Conservation (phyloP, 2,329 filamentous ascomycete species). For the Claviceps humidiphila region DNA sequence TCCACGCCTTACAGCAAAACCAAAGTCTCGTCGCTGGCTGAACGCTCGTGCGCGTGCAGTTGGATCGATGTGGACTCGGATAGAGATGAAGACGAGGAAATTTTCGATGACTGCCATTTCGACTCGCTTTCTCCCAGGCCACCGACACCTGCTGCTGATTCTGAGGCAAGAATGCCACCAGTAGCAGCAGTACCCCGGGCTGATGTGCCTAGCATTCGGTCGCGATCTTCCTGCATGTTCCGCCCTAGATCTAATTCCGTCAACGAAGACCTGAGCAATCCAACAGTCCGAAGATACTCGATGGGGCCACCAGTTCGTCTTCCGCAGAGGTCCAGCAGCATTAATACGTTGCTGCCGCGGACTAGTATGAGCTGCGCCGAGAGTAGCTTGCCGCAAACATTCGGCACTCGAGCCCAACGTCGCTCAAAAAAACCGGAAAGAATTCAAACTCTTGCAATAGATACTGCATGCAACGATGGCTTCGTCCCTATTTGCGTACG, state of each 20-base stretch:
- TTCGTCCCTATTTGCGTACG: background rate
- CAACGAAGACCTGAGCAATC: constrained; percentile 5
- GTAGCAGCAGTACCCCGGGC: background rate
- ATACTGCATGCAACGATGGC: background rate
- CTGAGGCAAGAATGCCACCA: constrained; percentile 5
- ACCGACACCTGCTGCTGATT: constrained; percentile 14
- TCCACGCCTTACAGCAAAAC: constrained; percentile 15
- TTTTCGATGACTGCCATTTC: constrained; percentile 1
- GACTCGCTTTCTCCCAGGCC: constrained; percentile 18
- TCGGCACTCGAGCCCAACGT: background rate
- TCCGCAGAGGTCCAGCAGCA: constrained; percentile 5
- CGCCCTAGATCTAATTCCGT: constrained; percentile 15
- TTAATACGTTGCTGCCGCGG: background rate
- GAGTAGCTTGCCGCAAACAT: background rate
- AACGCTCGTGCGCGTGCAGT: constrained; percentile 16
- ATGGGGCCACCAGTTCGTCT: constrained; percentile 11
- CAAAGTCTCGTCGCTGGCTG: constrained; percentile 9
- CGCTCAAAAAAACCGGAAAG: background rate
- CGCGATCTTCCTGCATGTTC: constrained; percentile 2
- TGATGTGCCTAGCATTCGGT: background rate
- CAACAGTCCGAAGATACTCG: constrained; percentile 3
- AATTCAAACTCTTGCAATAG: background rate
- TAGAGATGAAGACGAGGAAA: constrained; percentile 13
- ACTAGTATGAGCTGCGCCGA: background rate
- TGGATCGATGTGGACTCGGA: constrained; percentile 27